Base-by-base conservation (phyloP, 108 stramenopile genomes). In the Discostella pseudostelligera region DNA sequence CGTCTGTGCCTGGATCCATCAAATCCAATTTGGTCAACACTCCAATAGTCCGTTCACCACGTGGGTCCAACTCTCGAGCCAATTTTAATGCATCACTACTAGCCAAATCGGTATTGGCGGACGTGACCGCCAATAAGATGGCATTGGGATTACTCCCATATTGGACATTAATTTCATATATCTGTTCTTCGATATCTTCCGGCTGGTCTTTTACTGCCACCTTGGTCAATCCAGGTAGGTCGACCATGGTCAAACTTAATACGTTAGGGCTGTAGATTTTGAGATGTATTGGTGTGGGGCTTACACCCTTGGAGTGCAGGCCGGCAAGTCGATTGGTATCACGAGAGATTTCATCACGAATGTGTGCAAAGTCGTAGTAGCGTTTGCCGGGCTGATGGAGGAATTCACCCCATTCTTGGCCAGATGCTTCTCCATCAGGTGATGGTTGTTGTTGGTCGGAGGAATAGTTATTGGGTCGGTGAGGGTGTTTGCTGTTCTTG, bases 1-100 rank as follows among this genome's bases (percentile, higher is more conserved):
- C 94, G 81, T 98, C 97, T 37, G 97, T 97, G 25, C 97, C 97
- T n/a, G 91, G 92, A 80, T 98, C 99, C 96, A 99, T 97, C 43
- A 98, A 79, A 77, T 99, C 99, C 12, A 97, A 68, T 79, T 99
- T 99, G 22, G 97, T 99, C 24, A 99, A 65, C 5, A 99, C 97
- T 7, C 99, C 99, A 61, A 99, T 88, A 8, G 99, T 99, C 16
- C 99, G 81, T 65, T 90, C 94, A 7, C 96, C 96, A 50, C 78
- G 64, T 0, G 95, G 95, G 68, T 96, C 97, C 20, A 90, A 95
- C 7, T 84, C 83, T 53, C 95, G 79, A 8, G 99, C 99, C 66
- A 99, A 64, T 69, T 96, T 93, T 51, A 99, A 61, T 3, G 97
- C 97, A 68, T 98, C 99, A 54, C 88, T 91, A 69, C 97, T 99